Evolutionary conservation across 768 basidiomycete species (phyloP).

Genomic region (Brasilioporus rufonigricans): DNA sequence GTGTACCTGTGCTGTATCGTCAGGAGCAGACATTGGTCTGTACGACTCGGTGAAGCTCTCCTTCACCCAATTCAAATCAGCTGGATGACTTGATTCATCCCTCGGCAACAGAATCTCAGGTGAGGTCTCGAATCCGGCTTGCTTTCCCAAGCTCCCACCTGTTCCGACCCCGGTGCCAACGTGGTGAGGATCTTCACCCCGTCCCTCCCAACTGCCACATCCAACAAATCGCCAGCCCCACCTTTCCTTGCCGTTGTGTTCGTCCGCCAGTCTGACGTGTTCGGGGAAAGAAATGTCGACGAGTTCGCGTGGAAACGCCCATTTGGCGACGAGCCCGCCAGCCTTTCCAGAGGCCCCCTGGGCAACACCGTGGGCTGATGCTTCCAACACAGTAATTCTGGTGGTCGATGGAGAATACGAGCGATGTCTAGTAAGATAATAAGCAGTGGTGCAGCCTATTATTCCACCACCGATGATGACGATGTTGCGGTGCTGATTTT

Average conservation of each 20-base stretch:
- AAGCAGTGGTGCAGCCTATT: conserved; percentile 81
- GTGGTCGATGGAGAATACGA: conserved; percentile 38
- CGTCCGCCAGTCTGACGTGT: conserved; percentile 68
- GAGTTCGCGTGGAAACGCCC: conserved; percentile 77
- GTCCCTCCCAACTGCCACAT: conserved; percentile 75
- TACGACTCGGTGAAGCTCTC: conserved; percentile 60
- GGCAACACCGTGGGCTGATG: conserved; percentile 62
- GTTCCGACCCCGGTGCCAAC: conserved; percentile 26
- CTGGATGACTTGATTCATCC: conserved; percentile 41
- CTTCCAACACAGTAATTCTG: conserved; percentile 66
- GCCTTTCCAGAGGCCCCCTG: conserved; percentile 85
- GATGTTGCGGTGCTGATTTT: conserved; percentile 39
- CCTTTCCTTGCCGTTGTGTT: conserved; percentile 63
- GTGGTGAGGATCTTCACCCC: conserved; percentile 37
- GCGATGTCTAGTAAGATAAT: conserved; percentile 67
- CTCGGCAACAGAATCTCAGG: conserved; percentile 11
- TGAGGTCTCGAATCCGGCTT: conserved; percentile 39
- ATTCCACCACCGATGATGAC: conserved; percentile 86
- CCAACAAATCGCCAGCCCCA: conserved; percentile 83
- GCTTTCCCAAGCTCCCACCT: conserved; percentile 53
- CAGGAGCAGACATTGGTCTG: conserved; percentile 48
- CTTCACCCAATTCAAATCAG: conserved; percentile 53
- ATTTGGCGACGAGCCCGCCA: conserved; percentile 79
- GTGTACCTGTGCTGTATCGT: conserved; percentile 72
- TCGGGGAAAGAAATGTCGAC: conserved; percentile 64